Conservation (phyloP, 257 asterid genomes). For the Nicotiana paniculata region DNA sequence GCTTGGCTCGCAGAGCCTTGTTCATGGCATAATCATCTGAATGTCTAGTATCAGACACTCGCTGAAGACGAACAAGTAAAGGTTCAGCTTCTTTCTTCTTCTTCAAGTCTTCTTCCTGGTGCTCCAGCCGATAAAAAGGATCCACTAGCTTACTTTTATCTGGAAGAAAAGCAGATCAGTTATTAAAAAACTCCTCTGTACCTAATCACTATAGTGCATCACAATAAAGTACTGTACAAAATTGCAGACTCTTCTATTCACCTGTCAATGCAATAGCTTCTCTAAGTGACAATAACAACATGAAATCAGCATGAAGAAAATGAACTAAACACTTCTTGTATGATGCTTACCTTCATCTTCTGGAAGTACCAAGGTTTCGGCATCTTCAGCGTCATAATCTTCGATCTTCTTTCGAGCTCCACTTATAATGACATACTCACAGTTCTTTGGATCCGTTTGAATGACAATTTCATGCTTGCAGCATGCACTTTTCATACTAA, state of each 20-base stretch:
- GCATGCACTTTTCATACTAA: constrained; percentile 91
- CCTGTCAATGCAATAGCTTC: not conserved
- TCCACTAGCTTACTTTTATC: constrained; percentile 72
- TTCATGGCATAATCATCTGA: constrained; percentile 80
- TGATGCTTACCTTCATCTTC: constrained; percentile 61
- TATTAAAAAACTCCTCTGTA: not conserved
- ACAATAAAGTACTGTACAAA: not conserved
- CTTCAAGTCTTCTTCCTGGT: constrained; percentile 82
- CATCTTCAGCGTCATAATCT: constrained; percentile 93
- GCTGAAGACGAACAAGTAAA: constrained; percentile 74
- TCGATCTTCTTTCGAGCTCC: constrained; percentile 79
- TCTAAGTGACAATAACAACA: not conserved
- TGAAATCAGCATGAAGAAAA: not conserved
- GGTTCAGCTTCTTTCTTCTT: constrained; percentile 98
- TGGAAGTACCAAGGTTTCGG: constrained; percentile 80
- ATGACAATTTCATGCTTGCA: constrained; percentile 87
- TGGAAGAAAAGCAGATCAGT: constrained; percentile 17
- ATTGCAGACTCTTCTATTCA: not conserved
- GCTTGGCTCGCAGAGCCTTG: constrained; percentile 63
- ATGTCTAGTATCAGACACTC: constrained; percentile 76
- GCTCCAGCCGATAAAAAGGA: constrained; percentile 91
- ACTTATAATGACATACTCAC: constrained; percentile 66
- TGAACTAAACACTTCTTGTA: not conserved
- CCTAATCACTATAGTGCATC: not conserved
- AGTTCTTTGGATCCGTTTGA: constrained; percentile 89